Percentiles rank a stretch among this genome's conserved stretches.
Conservation (phyloP, 345 rosid genomes). For the Pseudoturritis turrita region DNA sequence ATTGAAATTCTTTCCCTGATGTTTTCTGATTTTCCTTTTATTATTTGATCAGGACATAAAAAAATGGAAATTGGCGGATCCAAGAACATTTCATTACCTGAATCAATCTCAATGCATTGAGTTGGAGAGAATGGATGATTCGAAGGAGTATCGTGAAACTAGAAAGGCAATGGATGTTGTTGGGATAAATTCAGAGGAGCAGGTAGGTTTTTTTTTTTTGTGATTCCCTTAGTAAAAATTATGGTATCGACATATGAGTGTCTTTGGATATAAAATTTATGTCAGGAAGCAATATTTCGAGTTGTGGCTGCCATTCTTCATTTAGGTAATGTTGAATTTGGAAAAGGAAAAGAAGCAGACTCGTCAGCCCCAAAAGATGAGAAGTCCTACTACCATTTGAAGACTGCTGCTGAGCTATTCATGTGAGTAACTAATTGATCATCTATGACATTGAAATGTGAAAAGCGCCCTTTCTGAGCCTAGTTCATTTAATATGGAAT, state of each 20-base stretch:
- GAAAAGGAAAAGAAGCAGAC: slow-evolving; percentile 81
- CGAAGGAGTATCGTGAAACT: slow-evolving; percentile 77
- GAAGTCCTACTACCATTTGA: slow-evolving; percentile 74
- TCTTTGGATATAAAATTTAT: slow-evolving; percentile 6
- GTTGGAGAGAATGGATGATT: slow-evolving; percentile 79
- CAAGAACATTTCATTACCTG: slow-evolving; percentile 84
- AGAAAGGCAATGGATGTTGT: slow-evolving; percentile 94
- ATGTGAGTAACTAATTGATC: slow-evolving; percentile 41
- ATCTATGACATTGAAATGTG: slow-evolving; percentile 15
- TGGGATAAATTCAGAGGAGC: slow-evolving; percentile 82
- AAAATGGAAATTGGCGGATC: slow-evolving; percentile 70
- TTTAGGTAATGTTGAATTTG: slow-evolving; percentile 90
- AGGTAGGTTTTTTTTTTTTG: slow-evolving; percentile 46
- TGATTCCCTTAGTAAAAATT: background rate
- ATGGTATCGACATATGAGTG: background rate
- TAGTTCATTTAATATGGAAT: background rate
- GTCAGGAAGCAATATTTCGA: slow-evolving; percentile 81
- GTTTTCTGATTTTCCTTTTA: background rate
- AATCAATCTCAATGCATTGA: slow-evolving; percentile 88
- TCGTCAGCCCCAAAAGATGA: slow-evolving; percentile 96
- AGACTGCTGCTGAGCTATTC: slow-evolving; percentile 84
- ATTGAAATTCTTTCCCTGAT: background rate
- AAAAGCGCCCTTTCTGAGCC: background rate
- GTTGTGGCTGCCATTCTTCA: slow-evolving; percentile 96
- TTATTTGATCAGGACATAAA: slow-evolving; percentile 53